Base-by-base conservation (phyloP, 306 rosid species). In the Vigna mungo region DNA sequence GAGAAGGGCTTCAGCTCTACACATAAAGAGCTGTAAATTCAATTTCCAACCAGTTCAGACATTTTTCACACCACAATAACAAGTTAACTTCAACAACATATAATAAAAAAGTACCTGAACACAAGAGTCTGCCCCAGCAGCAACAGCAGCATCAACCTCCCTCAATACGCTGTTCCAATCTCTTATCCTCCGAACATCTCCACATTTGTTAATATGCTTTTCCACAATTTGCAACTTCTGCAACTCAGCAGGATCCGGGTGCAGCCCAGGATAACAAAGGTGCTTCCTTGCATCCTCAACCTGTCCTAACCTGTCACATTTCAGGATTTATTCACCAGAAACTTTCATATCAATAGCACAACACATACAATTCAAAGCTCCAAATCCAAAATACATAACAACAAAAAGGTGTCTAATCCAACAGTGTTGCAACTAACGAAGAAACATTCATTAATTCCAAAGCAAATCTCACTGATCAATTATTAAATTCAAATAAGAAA, bases 1-100 rank as follows among this genome's bases (percentile, higher is more conserved):
- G 76, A 92, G 84, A 79, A 84, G 83, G 27, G 97, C 94, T 79
- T 92, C 95, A 23, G 84, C 94, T 88, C 90, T 90, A 90, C 97
- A 85, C 87, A 87, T 81, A 64, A 78, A 84, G 83, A 89, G 89
- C 97, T 92, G 97, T 77, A 84, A 86, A 86, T 85, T 74, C 85
- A 84, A 81, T 84, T 80, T 52, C 81, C 83, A 87, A 88, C 81
- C 72, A 41, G 79, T 82, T 86, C 80, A 86, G 82, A 77, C 58
- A 39, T 75, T 76, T 25, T 51, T 59, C 14, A 46, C 62, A 54
- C 48, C 65, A 43, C 66, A 65, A 53, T 23, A 51, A 46, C 36
- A 44, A 61, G n/a, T 30, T 59, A 21, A 60, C 10, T 25, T 58
- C 32, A 60, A 79, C 61, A 59, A 30, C 66, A 73, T 9, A 23